Conservation (phyloP, 306 rosid genomes). For the Medicago ruthenica region DNA sequence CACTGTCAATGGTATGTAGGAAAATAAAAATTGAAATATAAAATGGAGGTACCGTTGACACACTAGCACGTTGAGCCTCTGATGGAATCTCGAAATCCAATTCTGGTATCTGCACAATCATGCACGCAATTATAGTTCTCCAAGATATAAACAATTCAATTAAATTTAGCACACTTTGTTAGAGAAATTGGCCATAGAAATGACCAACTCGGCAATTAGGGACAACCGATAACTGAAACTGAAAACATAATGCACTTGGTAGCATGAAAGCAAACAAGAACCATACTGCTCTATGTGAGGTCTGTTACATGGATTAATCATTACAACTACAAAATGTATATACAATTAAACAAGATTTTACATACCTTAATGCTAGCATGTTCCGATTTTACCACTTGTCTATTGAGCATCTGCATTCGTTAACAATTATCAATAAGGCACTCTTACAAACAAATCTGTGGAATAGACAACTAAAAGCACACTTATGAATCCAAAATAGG, state of each 20-base stretch:
- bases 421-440: slow-evolving; percentile 32
- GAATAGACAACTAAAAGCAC: slow-evolving; percentile 6
- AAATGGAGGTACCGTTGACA: slow-evolving; percentile 62
- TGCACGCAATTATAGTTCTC: slow-evolving; percentile 18
- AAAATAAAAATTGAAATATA: slow-evolving; percentile 33
- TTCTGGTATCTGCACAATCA: slow-evolving; percentile 76
- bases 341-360: slow-evolving; percentile 9
- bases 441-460: slow-evolving; percentile 3
- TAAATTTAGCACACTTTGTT: slow-evolving; percentile 25
- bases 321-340: not conserved
- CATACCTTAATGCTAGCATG: slow-evolving; percentile 86
- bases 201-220: not conserved
- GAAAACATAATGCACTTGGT: not conserved
- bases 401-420: slow-evolving; percentile 74
- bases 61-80: slow-evolving; percentile 83
- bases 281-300: too few relatives aligned
- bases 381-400: slow-evolving; percentile 98
- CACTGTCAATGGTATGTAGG: not conserved
- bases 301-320: too few relatives aligned
- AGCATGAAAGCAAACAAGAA: too few relatives aligned
- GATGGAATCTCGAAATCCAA: slow-evolving; percentile 92
- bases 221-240: not conserved
- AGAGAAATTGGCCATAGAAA: not conserved
- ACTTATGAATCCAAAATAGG: slow-evolving; percentile 12
- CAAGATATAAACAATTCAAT: not conserved